These are phyloP conservation scores for Poteriospumella lacustris DNA, from an alignment of 108 stramenopile species.

Conservation along the genomic window DNA sequence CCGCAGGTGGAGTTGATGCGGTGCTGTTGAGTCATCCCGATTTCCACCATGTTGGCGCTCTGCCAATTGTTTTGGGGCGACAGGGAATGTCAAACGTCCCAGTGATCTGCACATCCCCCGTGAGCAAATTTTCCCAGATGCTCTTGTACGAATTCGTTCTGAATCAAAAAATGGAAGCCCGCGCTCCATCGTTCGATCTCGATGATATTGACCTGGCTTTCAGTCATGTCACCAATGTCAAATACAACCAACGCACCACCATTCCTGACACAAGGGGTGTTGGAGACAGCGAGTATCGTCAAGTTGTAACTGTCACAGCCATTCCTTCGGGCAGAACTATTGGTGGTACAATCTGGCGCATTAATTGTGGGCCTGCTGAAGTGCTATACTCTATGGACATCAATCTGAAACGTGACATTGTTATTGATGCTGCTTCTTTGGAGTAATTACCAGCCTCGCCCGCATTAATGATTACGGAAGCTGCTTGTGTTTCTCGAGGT, in stretches of 20 bases:
- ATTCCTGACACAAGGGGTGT: neutral
- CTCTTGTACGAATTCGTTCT: neutral
- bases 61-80: neutral
- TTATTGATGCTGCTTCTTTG: constrained; percentile 13
- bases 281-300: neutral
- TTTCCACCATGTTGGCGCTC: constrained; percentile 22
- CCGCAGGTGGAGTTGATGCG: constrained; percentile 14
- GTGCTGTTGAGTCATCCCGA: constrained; percentile 22
- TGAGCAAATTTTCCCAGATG: constrained; percentile 14
- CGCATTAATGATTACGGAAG: constrained; percentile 3
- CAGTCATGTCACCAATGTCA: neutral
- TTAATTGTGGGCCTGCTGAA: constrained; percentile 9
- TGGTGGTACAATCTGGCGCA: constrained; percentile 18
- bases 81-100: constrained; percentile 4
- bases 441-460: constrained; percentile 5
- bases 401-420: neutral
- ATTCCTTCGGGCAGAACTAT: constrained; percentile 19
- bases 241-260: neutral
- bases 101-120: constrained; percentile 2
- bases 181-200: neutral
- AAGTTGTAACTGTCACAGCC: neutral
- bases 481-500: neutral
- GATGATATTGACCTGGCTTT: constrained; percentile 26
- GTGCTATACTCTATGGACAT: constrained; percentile 27
- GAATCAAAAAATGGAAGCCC: neutral